Evolutionary conservation across 2,329 filamentous ascomycete genomes (phyloP).

Genomic region (Colletotrichum chrysophilum): DNA sequence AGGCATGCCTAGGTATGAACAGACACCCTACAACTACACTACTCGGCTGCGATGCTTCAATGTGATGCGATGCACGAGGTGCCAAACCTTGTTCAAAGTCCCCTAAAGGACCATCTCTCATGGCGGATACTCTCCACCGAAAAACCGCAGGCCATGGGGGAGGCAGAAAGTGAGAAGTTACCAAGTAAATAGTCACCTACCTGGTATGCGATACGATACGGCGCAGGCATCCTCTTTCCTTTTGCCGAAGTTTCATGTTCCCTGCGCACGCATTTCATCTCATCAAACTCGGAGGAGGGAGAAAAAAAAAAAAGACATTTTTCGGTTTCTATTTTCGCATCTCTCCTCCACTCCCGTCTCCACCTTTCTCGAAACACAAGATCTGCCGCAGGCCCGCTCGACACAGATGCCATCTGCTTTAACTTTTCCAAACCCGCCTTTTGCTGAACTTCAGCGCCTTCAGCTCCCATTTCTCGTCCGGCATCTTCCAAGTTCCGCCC

Average conservation of each 20-base stretch:
- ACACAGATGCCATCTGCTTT: not conserved
- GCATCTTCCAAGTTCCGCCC: not conserved
- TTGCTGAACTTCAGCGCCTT: not conserved
- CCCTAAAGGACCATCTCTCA: not conserved
- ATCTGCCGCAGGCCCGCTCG: conserved; percentile 14
- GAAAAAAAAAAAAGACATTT: not conserved
- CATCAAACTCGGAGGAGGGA: not conserved
- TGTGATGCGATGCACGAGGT: not conserved
- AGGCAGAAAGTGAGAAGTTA: not conserved
- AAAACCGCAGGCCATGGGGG: not conserved
- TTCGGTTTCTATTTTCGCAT: conserved; percentile 13
- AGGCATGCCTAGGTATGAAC: not conserved
- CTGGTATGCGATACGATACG: not conserved
- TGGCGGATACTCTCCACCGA: not conserved
- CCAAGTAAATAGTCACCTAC: not conserved
- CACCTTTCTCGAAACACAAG: conserved; percentile 17
- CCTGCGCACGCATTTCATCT: conserved; percentile 13
- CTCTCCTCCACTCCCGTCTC: not conserved
- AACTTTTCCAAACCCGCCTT: not conserved
- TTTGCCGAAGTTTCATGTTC: conserved; percentile 19
- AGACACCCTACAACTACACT: not conserved
- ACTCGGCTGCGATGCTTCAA: not conserved
- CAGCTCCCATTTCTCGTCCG: not conserved
- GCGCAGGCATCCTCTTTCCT: not conserved
- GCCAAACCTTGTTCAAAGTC: not conserved